These are phyloP conservation scores for Cercophora sp. DNA, from an alignment of 495 filamentous ascomycete genomes.

Conservation along the genomic window DNA sequence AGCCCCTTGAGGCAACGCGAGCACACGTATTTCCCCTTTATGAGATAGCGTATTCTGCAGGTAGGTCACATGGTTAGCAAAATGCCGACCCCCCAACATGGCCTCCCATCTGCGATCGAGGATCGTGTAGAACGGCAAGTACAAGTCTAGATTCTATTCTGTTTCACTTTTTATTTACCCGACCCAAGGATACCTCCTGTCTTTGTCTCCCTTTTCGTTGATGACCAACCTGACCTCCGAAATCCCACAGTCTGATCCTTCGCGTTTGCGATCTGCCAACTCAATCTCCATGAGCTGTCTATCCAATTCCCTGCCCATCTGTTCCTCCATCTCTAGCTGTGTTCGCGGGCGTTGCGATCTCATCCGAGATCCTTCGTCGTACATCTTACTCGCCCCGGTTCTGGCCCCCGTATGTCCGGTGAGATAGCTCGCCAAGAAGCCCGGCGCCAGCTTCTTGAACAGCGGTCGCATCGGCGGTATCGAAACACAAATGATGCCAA, in stretches of 20 bases:
- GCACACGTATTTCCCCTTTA: too few relatives aligned
- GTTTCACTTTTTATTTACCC: too few relatives aligned
- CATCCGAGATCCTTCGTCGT: neutral
- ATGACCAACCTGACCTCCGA: neutral
- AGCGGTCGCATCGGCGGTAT: conserved; percentile 28
- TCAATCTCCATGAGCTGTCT: conserved; percentile 16
- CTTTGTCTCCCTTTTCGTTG: neutral
- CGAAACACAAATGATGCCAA: conserved; percentile 30
- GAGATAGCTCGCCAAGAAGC: conserved; percentile 7
- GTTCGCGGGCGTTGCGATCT: neutral
- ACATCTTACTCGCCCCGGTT: neutral
- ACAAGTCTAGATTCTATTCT: too few relatives aligned
- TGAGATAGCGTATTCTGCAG: too few relatives aligned
- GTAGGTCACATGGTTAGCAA: too few relatives aligned
- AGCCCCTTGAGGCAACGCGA: too few relatives aligned
- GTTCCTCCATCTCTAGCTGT: neutral
- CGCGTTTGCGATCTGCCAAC: neutral
- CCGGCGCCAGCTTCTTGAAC: conserved; percentile 13
- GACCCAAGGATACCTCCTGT: too few relatives aligned
- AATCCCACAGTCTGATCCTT: neutral
- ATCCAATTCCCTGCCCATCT: conserved; percentile 11
- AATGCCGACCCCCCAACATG: too few relatives aligned
- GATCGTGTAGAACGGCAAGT: too few relatives aligned
- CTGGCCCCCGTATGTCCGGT: neutral
- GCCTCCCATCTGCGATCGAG: too few relatives aligned